Base-by-base conservation (phyloP, 768 basidiomycete genomes). In the Auricularia heimuer region DNA sequence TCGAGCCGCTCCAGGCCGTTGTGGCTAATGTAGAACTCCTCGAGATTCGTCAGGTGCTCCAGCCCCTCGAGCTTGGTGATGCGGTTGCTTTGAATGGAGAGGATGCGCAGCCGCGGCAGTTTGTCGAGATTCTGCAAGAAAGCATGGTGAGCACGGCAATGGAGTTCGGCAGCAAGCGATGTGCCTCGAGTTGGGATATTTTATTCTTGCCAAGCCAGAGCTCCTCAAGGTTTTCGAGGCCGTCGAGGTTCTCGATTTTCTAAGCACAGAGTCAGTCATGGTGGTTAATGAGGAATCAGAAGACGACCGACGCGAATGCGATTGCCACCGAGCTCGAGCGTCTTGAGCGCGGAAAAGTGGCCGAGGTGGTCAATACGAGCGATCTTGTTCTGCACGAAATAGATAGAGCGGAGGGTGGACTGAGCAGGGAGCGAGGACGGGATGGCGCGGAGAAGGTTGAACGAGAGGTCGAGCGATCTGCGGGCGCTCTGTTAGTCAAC, bases 161-260 rank as follows among this genome's bases (percentile, higher is more conserved):
- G 61, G 16, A 8, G 24, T 29, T 63, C 35, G 36, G 54, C 14
- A 24, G 18, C 39, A 36, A 47, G 16, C n/a, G 11, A 63, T 71
- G 51, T 68, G 92, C 92, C 82, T 95, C 90, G 3, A 99, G 82
- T 73, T 85, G 87, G 4, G 86, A 73, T 65, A 99, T 92, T 78
- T 98, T 99, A 74, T 99, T 99, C 82, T 99, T 99, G 7, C 97
- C 97, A 2, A 98, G 77, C 94, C 96, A 98, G 2, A 99, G 79
- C 70, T 98, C 94, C 69, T 94, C 92, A 10, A 99, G 78, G 68
- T 89, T 90, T 1, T 87, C 83, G 45, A 97, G 77, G 1, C 83
- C 79, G 11, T 92, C 91, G 3, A 98, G 75, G 47, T 88, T 88
- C 73, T 98, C 92, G 65, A 99, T 96, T 78, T 81, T 84, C 94